phyloP scores from a whole-genome alignment of 305 asterid species.

The Caryopteris hybrid region DNA sequence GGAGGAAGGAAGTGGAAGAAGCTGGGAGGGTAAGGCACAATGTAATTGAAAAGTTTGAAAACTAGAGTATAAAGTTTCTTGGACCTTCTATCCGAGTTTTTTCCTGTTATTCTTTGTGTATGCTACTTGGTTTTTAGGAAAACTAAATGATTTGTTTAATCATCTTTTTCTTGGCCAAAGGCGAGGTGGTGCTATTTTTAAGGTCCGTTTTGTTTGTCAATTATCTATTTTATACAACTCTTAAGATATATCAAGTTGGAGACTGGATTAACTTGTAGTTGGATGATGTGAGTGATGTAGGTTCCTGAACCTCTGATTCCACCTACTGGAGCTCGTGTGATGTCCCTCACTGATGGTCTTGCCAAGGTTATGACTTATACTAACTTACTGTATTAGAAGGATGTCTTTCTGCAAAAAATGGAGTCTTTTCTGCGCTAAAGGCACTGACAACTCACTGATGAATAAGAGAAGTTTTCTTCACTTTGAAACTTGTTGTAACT shows the following conservation, averaged over 20 bases:
- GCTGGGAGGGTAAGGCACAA: slow-evolving; percentile 79
- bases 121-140: slow-evolving; percentile 23
- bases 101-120: slow-evolving; percentile 22
- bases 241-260: slow-evolving; percentile 12
- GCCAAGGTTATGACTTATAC: slow-evolving; percentile 65
- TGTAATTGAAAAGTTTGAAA: slow-evolving; percentile 10
- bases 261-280: slow-evolving; percentile 22
- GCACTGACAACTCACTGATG: neutral
- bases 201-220: slow-evolving; percentile 49
- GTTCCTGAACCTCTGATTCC: slow-evolving; percentile 97
- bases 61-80: slow-evolving; percentile 13
- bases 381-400: slow-evolving; percentile 1
- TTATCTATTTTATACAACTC: slow-evolving; percentile 16
- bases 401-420: neutral
- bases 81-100: slow-evolving; percentile 15
- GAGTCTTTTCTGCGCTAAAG: neutral
- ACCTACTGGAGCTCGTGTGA: slow-evolving; percentile 97
- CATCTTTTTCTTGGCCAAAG: slow-evolving; percentile 39
- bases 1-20: slow-evolving; percentile 99
- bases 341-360: slow-evolving; percentile 99
- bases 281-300: slow-evolving; percentile 36
- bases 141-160: slow-evolving; percentile 38
- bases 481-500: neutral
- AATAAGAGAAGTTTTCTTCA: neutral
- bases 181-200: slow-evolving; percentile 89